Percentiles rank a stretch among this genome's conserved stretches.
phyloP scores from a whole-genome alignment of 139 green algal species.

The Edaphochlamys debaryana region DNA sequence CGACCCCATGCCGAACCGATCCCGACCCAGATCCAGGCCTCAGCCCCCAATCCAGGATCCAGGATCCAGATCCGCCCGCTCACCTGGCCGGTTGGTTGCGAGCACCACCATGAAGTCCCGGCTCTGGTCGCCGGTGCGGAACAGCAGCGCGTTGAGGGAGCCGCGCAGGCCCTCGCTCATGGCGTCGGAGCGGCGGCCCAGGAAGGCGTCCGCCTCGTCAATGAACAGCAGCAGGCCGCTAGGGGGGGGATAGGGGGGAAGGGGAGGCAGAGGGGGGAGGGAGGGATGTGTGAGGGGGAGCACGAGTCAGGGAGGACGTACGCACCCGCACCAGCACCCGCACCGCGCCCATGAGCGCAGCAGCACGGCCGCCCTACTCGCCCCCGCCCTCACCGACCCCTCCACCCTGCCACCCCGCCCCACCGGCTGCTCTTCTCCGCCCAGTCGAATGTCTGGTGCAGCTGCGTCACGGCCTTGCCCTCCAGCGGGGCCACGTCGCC shows the following conservation, averaged over 20 bases:
- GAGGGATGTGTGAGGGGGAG: neutral
- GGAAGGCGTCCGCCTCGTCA: conserved; percentile 97
- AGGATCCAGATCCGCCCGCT: too few relatives aligned
- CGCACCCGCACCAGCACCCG: too few relatives aligned
- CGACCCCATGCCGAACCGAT: too few relatives aligned
- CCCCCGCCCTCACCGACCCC: neutral
- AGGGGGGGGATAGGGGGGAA: neutral
- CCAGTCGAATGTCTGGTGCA: conserved; percentile 99
- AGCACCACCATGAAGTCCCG: conserved; percentile 90
- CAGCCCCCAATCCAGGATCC: too few relatives aligned
- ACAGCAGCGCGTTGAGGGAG: conserved; percentile 95
- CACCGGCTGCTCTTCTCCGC: conserved; percentile 74
- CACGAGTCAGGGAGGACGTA: neutral
- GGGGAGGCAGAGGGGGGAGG: neutral
- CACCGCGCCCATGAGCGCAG: too few relatives aligned
- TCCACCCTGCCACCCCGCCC: neutral
- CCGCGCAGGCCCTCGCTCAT: conserved; percentile 93
- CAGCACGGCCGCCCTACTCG: too few relatives aligned
- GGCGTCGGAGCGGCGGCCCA: conserved; percentile 81
- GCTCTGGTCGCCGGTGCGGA: conserved; percentile 72
- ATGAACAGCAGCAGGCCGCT: conserved; percentile 96
- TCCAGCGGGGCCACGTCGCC: conserved; percentile 95
- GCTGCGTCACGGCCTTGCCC: conserved; percentile 90
- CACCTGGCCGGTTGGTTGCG: conserved; percentile 91
- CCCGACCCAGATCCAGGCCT: too few relatives aligned